Evolutionary conservation across 1,284 basidiomycete species (phyloP).

Genomic region (Athelia psychrophila): DNA sequence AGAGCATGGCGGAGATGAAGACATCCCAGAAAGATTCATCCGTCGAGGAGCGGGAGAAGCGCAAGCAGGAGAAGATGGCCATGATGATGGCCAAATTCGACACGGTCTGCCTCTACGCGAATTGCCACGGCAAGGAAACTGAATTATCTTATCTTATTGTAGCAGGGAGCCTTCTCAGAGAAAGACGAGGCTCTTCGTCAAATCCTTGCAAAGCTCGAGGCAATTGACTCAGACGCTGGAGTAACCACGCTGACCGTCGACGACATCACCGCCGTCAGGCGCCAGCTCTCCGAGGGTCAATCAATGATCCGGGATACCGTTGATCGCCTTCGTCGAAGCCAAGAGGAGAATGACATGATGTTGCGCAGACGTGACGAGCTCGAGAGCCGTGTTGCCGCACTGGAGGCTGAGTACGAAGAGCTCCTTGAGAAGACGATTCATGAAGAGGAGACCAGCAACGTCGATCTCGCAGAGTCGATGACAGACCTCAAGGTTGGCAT

Average conservation of each 20-base stretch:
- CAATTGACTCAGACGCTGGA: slow-evolving; percentile 57
- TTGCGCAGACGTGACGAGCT: slow-evolving; percentile 84
- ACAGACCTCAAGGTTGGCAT: slow-evolving; percentile 81
- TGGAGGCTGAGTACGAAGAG: slow-evolving; percentile 96
- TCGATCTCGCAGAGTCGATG: slow-evolving; percentile 79
- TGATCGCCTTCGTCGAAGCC: slow-evolving; percentile 84
- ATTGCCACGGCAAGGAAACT: slow-evolving; percentile 5
- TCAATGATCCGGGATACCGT: slow-evolving; percentile 84
- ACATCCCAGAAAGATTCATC: slow-evolving; percentile 81
- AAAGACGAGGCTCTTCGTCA: slow-evolving; percentile 91
- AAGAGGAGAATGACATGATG: slow-evolving; percentile 92
- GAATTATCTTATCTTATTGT: slow-evolving; percentile 11
- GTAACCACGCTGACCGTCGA: slow-evolving; percentile 66
- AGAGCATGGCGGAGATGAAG: slow-evolving; percentile 79
- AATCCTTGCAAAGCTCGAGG: slow-evolving; percentile 81
- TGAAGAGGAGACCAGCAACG: slow-evolving; percentile 79
- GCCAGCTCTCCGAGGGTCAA: slow-evolving; percentile 90
- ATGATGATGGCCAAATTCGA: slow-evolving; percentile 99
- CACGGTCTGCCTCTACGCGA: slow-evolving; percentile 53
- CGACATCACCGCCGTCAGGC: slow-evolving; percentile 77
- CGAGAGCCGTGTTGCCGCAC: slow-evolving; percentile 75
- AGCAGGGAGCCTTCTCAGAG: slow-evolving; percentile 89
- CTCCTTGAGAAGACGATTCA: slow-evolving; percentile 86
- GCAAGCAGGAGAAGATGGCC: slow-evolving; percentile 99
- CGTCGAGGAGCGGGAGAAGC: slow-evolving; percentile 95